Percentiles rank a stretch among this genome's conserved stretches.
These are phyloP conservation scores for Acer campestre DNA, from an alignment of 345 rosid species.

Conservation along the genomic window DNA sequence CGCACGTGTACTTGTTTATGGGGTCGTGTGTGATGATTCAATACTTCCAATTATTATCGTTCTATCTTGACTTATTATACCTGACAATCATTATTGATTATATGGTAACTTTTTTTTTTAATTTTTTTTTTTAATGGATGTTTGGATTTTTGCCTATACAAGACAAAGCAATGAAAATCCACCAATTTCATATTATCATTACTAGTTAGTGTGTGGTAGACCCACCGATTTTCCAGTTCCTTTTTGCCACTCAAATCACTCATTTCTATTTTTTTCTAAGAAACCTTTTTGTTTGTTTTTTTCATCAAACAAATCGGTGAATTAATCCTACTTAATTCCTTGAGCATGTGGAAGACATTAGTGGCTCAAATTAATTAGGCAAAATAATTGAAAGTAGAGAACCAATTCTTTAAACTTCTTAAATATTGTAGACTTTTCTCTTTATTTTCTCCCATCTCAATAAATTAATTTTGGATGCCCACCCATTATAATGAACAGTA, in stretches of 20 bases:
- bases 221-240: neutral
- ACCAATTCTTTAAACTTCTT: neutral
- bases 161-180: neutral
- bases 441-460: neutral
- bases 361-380: neutral
- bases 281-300: neutral
- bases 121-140: too few species aligned
- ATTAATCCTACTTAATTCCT: neutral
- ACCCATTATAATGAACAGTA: too few species aligned
- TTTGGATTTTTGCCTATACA: neutral
- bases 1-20: slow-evolving; percentile 1
- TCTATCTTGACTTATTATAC: neutral
- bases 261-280: neutral
- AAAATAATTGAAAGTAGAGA: neutral
- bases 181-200: neutral
- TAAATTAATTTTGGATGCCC: neutral
- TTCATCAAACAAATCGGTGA: neutral
- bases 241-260: neutral
- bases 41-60: neutral
- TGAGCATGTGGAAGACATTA: neutral
- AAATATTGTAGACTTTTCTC: neutral
- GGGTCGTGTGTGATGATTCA: neutral
- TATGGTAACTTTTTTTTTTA: too few species aligned
- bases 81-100: neutral
- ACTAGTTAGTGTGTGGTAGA: neutral